Conservation (phyloP, 2,329 filamentous ascomycete species). For the Allantophomopsis cytisporea region DNA sequence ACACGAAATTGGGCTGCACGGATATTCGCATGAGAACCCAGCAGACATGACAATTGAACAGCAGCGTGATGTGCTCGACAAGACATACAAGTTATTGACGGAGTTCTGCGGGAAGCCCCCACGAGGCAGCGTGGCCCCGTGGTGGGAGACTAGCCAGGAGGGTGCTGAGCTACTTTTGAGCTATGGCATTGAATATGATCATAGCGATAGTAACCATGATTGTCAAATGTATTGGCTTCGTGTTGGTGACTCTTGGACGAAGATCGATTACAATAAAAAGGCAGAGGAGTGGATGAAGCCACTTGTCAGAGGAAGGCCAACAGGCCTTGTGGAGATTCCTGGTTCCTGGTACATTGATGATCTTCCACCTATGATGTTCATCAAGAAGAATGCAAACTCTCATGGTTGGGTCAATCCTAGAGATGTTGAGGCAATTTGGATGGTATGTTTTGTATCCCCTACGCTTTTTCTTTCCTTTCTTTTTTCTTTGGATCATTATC, state of each 20-base stretch:
- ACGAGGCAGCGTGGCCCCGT: slow-evolving; percentile 59
- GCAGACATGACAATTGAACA: slow-evolving; percentile 61
- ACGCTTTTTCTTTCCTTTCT: too few species aligned
- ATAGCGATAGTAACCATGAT: slow-evolving; percentile 53
- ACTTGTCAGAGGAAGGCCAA: slow-evolving; percentile 40
- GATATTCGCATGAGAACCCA: slow-evolving; percentile 65
- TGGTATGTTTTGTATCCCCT: neutral
- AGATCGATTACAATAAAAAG: slow-evolving; percentile 51
- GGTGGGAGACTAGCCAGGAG: slow-evolving; percentile 61
- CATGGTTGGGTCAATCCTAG: slow-evolving; percentile 40
- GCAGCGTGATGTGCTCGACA: slow-evolving; percentile 61
- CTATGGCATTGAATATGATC: slow-evolving; percentile 59
- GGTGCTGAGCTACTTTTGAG: slow-evolving; percentile 49
- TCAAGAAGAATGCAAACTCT: slow-evolving; percentile 50
- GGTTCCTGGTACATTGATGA: slow-evolving; percentile 48
- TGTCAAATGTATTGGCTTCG: slow-evolving; percentile 50
- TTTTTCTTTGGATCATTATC: neutral
- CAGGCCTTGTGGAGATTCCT: slow-evolving; percentile 54
- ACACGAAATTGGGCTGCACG: slow-evolving; percentile 54
- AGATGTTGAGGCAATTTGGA: slow-evolving; percentile 52
- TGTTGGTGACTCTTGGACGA: slow-evolving; percentile 51
- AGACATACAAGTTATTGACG: slow-evolving; percentile 58
- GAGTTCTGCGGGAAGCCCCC: slow-evolving; percentile 62
- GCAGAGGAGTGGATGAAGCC: slow-evolving; percentile 56
- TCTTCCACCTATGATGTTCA: slow-evolving; percentile 59